Evolutionary conservation across 2,329 filamentous ascomycete species (phyloP), one percentile per base, ranked within the genome.

Genomic region (Penicillium paneum): DNA sequence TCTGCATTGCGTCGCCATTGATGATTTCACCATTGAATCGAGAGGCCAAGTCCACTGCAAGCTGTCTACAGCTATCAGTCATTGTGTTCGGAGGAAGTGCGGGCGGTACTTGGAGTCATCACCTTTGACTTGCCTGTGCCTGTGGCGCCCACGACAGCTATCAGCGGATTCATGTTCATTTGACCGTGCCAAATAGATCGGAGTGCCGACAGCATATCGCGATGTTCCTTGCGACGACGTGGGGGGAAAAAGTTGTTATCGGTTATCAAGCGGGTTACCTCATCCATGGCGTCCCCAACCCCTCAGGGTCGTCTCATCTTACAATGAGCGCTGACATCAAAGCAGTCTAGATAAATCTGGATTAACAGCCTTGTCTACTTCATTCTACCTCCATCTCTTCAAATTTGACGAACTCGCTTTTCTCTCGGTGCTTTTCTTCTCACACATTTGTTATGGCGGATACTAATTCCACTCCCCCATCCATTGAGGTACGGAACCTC

Each of bases 1-100:
- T 86, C 71, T 99, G 94, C 91, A 99, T 96, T 36, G 94, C 94
- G 79, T 99, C 94, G 43, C 90, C 90, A 70, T 99, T 99, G 76
- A 99, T 91, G 49, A 99, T 83, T 73, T 99, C 94, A 68, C 95
- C 94, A 72, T 94, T 87, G 74, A 91, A 92, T 21, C 82, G 84
- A 39, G 81, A 81, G 1, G 95, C 94, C 48, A 99, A 77, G 59
- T 96, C 90, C 38, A 99, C 88, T 8, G 94, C 94, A 62, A 97
- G 83, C 91, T 96, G 64, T 63, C 60, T 69, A 57, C 56, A 67
- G 50, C 52, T 45, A 61, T 75, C 61, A 71, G 66, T 43, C 29
- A 51, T 55, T 12, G 21, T 4, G 13, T 46, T 35, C 17, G 2
- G n/a, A 42, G 21, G 29, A 15, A 29, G 34, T n/a, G 29, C 8